phyloP scores from a whole-genome alignment of 2,329 filamentous ascomycete genomes.

The Aureobasidium mangrovei region DNA sequence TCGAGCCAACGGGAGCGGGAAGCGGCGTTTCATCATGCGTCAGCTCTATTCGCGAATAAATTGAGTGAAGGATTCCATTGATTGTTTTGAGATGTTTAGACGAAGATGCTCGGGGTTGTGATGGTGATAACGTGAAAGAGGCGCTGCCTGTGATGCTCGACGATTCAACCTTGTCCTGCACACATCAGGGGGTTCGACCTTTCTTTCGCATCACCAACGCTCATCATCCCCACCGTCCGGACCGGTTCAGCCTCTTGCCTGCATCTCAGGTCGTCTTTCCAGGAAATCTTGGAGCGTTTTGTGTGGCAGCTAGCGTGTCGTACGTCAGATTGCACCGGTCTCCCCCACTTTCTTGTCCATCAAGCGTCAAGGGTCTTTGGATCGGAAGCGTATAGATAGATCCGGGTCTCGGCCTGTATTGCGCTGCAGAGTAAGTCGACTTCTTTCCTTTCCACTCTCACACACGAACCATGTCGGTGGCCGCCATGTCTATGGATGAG shows the following conservation, averaged over 20 bases:
- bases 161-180: slow-evolving; percentile 1
- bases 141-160: neutral
- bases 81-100: neutral
- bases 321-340: neutral
- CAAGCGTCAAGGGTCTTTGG: neutral
- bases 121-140: slow-evolving; percentile 3
- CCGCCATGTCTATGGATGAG: slow-evolving; percentile 7
- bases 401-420: neutral
- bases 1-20: slow-evolving; percentile 2
- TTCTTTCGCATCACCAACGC: neutral
- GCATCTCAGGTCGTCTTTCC: slow-evolving; percentile 3
- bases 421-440: neutral
- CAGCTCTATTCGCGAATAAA: slow-evolving; percentile 10
- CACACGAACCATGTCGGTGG: neutral
- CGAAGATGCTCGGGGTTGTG: neutral
- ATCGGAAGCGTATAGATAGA: neutral
- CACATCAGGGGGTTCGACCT: neutral
- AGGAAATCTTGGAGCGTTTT: slow-evolving; percentile 5
- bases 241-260: slow-evolving; percentile 9
- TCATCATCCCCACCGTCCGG: slow-evolving; percentile 6
- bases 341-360: neutral
- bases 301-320: slow-evolving; percentile 1
- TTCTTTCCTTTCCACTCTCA: neutral
- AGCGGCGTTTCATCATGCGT: slow-evolving; percentile 3
- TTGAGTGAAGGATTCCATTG: neutral